Percentiles rank a stretch among this genome's conserved stretches.
Conservation (phyloP, 2,329 filamentous ascomycete genomes). For the Fusarium euwallaceae region DNA sequence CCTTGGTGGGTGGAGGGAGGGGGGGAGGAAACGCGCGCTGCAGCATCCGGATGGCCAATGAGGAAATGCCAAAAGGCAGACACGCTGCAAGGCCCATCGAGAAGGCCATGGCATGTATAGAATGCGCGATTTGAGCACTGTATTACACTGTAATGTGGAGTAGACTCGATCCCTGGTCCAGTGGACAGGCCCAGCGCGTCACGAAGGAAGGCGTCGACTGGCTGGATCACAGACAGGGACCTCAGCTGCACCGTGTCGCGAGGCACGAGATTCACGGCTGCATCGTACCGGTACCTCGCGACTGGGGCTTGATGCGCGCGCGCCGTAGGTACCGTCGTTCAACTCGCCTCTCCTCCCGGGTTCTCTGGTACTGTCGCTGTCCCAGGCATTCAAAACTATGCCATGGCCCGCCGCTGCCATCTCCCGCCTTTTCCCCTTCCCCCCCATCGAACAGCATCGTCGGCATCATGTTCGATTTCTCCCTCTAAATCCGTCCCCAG, state of each 20-base stretch:
- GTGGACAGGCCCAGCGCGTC: slow-evolving; percentile 11
- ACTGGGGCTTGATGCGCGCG: slow-evolving; percentile 21
- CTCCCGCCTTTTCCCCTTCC: slow-evolving; percentile 54
- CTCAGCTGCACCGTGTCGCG: slow-evolving; percentile 18
- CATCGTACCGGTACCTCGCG: slow-evolving; percentile 31
- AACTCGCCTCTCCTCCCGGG: slow-evolving; percentile 37
- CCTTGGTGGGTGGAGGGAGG: no score
- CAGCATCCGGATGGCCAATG: slow-evolving; percentile 35
- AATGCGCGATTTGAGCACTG: slow-evolving; percentile 30
- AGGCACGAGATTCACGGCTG: background rate
- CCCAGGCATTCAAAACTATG: slow-evolving; percentile 53
- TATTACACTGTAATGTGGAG: slow-evolving; percentile 33
- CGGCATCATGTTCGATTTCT: slow-evolving; percentile 67
- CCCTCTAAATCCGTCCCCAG: slow-evolving; percentile 64
- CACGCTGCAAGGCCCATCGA: slow-evolving; percentile 38
- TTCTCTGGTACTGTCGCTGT: slow-evolving; percentile 40
- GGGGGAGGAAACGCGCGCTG: slow-evolving; percentile 41
- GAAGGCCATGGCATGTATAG: slow-evolving; percentile 35
- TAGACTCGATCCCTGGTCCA: slow-evolving; percentile 19
- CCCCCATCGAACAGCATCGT: slow-evolving; percentile 64
- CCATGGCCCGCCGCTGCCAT: slow-evolving; percentile 49
- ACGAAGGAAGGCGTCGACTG: slow-evolving; percentile 21
- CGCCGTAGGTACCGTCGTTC: slow-evolving; percentile 35
- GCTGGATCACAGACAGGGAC: slow-evolving; percentile 26
- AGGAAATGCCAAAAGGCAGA: slow-evolving; percentile 42